Conservation (phyloP, 1,284 basidiomycete species). For the Sanghuangporus sanghuang region DNA sequence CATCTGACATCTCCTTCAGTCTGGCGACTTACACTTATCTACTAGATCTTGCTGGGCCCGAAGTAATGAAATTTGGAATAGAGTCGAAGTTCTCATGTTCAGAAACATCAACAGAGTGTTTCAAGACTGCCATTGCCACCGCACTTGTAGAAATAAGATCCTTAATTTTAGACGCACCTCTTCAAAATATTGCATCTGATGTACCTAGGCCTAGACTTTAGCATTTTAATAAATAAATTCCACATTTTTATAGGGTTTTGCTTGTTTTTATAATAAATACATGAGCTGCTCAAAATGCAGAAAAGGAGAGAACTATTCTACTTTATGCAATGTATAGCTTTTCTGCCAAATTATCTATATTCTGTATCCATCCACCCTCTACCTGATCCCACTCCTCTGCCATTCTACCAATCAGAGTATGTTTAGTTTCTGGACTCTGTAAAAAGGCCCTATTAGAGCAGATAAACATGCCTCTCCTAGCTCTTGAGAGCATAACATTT, state of each 20-base stretch:
- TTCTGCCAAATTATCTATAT: not conserved
- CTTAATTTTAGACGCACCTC: not conserved
- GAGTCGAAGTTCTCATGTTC: conserved; percentile 81
- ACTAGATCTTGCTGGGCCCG: conserved; percentile 77
- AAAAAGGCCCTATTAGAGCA: conserved; percentile 54
- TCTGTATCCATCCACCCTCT: conserved; percentile 7
- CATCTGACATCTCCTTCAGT: not conserved
- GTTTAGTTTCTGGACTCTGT: conserved; percentile 33
- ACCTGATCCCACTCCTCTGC: conserved; percentile 7
- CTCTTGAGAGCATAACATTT: conserved; percentile 56
- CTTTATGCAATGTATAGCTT: conserved; percentile 1
- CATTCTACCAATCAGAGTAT: conserved; percentile 41
- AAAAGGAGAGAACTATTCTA: no score
- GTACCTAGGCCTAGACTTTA: conserved; percentile 14
- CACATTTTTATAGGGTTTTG: not conserved
- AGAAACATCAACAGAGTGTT: conserved; percentile 66
- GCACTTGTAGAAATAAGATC: conserved; percentile 71
- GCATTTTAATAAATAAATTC: conserved; percentile 12
- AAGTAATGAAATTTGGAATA: conserved; percentile 90
- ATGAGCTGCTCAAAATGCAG: not conserved
- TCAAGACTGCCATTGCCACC: conserved; percentile 64
- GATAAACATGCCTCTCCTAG: conserved; percentile 63
- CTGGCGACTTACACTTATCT: conserved; percentile 4
- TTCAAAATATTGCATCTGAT: conserved; percentile 27
- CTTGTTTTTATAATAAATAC: not conserved